Conservation (phyloP, 208 protist species). For the Leptomonas seymouri region DNA sequence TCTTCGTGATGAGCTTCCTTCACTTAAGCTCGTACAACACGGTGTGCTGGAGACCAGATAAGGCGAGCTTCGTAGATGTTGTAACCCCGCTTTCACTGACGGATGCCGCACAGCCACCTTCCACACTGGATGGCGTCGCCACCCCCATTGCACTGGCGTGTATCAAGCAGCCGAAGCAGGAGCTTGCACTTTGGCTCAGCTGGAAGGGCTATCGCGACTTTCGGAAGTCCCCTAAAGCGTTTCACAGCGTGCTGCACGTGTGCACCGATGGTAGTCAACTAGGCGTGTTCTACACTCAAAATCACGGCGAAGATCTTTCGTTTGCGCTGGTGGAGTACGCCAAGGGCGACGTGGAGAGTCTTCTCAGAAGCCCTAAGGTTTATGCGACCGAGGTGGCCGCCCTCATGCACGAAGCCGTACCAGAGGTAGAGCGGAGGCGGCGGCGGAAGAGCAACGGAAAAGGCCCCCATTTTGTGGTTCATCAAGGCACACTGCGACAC, state of each 20-base stretch:
- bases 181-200: constrained; percentile 22
- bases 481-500: constrained; percentile 36
- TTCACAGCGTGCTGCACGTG: constrained; percentile 21
- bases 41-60: constrained; percentile 29
- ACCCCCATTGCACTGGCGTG: constrained; percentile 16
- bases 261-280: constrained; percentile 20
- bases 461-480: constrained; percentile 25
- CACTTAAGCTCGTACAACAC: constrained; percentile 19
- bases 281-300: constrained; percentile 26
- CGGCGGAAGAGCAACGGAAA: background rate
- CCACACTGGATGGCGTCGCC: background rate
- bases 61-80: constrained; percentile 13
- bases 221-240: constrained; percentile 7
- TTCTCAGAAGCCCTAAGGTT: background rate
- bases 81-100: background rate
- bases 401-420: constrained; percentile 8
- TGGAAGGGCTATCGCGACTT: constrained; percentile 18
- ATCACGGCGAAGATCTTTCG: constrained; percentile 4
- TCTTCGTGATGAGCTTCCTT: constrained; percentile 17
- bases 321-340: constrained; percentile 26
- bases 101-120: background rate
- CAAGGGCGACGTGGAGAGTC: background rate
- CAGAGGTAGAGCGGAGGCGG: background rate
- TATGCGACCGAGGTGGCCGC: constrained; percentile 11
- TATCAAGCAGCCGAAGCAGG: constrained; percentile 25